These are phyloP conservation scores for Musa troglodytarum DNA, from an alignment of 176 grass and related monocot genomes.

Conservation along the genomic window DNA sequence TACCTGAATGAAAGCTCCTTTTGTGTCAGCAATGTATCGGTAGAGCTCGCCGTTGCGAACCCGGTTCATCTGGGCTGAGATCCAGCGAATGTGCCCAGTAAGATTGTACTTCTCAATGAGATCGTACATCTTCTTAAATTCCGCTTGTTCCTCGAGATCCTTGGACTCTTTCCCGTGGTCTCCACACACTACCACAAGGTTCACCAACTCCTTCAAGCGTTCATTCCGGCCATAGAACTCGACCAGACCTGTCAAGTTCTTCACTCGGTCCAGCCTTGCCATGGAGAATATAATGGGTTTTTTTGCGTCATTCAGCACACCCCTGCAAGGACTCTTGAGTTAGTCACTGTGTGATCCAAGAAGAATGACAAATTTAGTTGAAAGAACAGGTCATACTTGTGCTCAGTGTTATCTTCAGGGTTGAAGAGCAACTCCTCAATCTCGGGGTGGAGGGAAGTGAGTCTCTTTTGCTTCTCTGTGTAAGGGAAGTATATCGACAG, in stretches of 20 bases:
- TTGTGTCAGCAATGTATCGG: slow-evolving; percentile 84
- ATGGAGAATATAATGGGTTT: slow-evolving; percentile 99
- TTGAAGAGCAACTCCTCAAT: slow-evolving; percentile 90
- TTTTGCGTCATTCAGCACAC: slow-evolving; percentile 70
- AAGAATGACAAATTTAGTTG: background rate
- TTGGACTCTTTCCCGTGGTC: slow-evolving; percentile 92
- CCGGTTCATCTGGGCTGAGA: slow-evolving; percentile 99
- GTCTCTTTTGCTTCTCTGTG: slow-evolving; percentile 68
- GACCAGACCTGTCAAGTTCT: slow-evolving; percentile 93
- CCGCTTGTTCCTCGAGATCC: slow-evolving; percentile 92
- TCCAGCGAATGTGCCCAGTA: slow-evolving; percentile 80
- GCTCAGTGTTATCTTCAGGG: slow-evolving; percentile 57
- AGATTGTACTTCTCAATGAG: slow-evolving; percentile 77
- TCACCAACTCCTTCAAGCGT: slow-evolving; percentile 73
- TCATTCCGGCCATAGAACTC: slow-evolving; percentile 73
- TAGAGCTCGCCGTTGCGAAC: slow-evolving; percentile 96
- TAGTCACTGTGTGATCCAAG: background rate
- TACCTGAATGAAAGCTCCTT: slow-evolving; percentile 94
- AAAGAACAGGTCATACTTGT: slow-evolving; percentile 40
- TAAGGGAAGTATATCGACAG: slow-evolving; percentile 89
- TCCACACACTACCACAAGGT: slow-evolving; percentile 89
- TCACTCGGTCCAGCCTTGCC: slow-evolving; percentile 89
- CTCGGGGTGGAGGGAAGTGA: slow-evolving; percentile 90
- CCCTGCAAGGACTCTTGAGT: slow-evolving; percentile 39
- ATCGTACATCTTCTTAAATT: slow-evolving; percentile 92